Evolutionary conservation across 805 yeast genomes (phyloP), one percentile per base, ranked within the genome.

Genomic region (Maudiozyma bulderi): DNA sequence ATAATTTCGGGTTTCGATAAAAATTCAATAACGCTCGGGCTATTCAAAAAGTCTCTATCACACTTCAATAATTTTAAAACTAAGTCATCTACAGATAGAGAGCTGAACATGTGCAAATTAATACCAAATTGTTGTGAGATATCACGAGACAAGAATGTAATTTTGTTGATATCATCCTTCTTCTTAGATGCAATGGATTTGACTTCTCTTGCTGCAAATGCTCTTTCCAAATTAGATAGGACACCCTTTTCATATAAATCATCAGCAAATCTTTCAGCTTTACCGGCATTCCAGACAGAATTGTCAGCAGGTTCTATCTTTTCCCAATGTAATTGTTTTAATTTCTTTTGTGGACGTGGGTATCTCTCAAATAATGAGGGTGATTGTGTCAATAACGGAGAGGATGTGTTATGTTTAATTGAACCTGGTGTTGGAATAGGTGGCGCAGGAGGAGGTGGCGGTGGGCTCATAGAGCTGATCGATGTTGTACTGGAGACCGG

Each of bases 271-370:
- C 72, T 73, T 2, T 74, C 76, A 26, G 83, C 80, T 39, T 82
- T 78, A 33, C 80, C 73, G 30, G 77, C 75, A 15, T 80, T 76
- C 98, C 99, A 91, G 51, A 93, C 84, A 0, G 98, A 90, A 43
- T 82, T 78, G 47, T 82, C 85, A 20, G 93, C 84, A 51, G 81
- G 76, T 34, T 91, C 96, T 38, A 95, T 74, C 60, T 86, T 87
- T 57, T 91, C 96, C 98, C 98, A 95, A 64, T 93, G 99, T 72
- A 93, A 76, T 64, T 91, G 99, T 64, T 95, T 93, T 54, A 93
- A 75, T 62, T 84, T 86, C 51, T 79, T 74, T 59, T 78, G 81
- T 3, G 95, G 90, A 53, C 87, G 72, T 30, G 85, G 86, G 52
- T 75, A 74, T 45, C 68, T 68, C 40, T 77, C 82, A 61, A 71